Conservation (phyloP, 139 green algal species). For the Dunaliella sp. region DNA sequence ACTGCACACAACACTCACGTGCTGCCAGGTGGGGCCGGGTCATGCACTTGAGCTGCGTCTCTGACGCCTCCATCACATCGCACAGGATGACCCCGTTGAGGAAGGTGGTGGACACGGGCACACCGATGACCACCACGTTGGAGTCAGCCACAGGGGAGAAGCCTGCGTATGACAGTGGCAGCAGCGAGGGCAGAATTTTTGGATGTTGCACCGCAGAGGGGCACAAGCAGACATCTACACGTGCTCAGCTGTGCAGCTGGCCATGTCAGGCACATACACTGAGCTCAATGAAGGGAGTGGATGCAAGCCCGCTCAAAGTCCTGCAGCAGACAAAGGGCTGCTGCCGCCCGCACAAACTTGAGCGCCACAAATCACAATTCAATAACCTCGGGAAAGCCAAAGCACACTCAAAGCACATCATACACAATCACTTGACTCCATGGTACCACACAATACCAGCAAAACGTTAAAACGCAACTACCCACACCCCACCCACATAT, state of each 20-base stretch:
- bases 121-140: conserved; percentile 25
- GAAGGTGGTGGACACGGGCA: conserved; percentile 19
- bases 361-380: neutral
- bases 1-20: neutral
- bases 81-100: conserved; percentile 22
- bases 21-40: conserved; percentile 14
- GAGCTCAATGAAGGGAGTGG: neutral
- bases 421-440: neutral
- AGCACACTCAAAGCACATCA: neutral
- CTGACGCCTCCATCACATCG: neutral
- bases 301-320: neutral
- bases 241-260: no score
- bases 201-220: neutral
- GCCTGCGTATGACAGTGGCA: neutral
- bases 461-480: neutral
- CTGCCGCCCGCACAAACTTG: neutral
- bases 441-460: neutral
- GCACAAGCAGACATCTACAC: no score
- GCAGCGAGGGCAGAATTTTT: neutral
- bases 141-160: conserved; percentile 12
- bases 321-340: neutral
- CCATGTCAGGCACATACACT: no score
- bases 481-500: neutral
- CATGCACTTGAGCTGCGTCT: conserved; percentile 4
- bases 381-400: neutral